Conservation (phyloP, 345 rosid species). For the Acer campestre region DNA sequence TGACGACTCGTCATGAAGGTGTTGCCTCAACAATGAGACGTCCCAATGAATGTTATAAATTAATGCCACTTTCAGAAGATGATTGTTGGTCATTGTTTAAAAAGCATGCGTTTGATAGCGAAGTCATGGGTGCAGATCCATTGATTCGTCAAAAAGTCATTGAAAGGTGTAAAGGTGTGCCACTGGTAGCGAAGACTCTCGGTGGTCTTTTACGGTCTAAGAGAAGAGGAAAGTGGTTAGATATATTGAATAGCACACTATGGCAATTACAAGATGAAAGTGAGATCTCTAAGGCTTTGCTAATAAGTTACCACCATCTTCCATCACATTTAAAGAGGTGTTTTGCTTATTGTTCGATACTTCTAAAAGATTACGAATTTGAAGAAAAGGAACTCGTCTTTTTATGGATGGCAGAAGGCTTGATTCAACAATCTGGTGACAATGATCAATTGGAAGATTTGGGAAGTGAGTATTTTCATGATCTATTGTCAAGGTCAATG, state of each 20-base stretch:
- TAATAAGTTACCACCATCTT: neutral
- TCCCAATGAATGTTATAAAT: neutral
- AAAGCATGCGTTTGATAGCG: neutral
- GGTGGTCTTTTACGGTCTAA: neutral
- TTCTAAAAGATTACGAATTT: neutral
- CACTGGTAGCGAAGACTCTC: neutral
- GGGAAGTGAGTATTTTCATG: constrained; percentile 7
- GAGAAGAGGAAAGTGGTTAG: neutral
- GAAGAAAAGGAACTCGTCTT: neutral
- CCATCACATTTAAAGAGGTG: constrained; percentile 2
- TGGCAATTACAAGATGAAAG: neutral
- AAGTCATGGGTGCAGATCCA: neutral
- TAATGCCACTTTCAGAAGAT: neutral
- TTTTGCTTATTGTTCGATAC: neutral
- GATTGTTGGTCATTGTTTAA: neutral
- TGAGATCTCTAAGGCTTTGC: neutral
- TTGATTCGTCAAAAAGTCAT: neutral
- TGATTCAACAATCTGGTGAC: neutral
- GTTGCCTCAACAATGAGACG: neutral
- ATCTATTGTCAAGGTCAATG: constrained; percentile 18
- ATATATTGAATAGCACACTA: neutral
- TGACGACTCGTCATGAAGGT: neutral
- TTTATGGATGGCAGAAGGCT: constrained; percentile 9
- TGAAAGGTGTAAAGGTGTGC: neutral
- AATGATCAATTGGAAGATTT: neutral